Base-by-base conservation (phyloP, 2,329 filamentous ascomycete genomes). In the Thelonectria blattea region DNA sequence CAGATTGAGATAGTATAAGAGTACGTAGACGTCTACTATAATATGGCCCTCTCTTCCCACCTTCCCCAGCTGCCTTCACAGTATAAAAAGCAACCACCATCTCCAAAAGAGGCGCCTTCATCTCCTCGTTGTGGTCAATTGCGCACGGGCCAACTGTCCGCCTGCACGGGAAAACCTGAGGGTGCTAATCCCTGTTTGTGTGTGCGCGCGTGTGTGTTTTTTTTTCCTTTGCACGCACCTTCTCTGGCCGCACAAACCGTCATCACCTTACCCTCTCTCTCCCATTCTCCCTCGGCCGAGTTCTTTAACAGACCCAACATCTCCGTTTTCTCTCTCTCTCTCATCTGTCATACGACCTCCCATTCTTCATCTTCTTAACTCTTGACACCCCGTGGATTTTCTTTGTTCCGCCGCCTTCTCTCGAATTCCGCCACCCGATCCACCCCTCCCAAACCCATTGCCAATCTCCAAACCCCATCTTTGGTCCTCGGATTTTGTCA, bases 11-110 rank as follows among this genome's bases (percentile, higher is more conserved):
- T n/a, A n/a, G n/a, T n/a, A n/a, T n/a, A n/a, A n/a, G n/a, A n/a
- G n/a, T n/a, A n/a, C n/a, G n/a, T n/a, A n/a, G n/a, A n/a, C n/a
- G n/a, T n/a, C n/a, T n/a, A n/a, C n/a, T n/a, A 24, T 24, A 24
- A 24, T 24, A 6, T 4, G 22, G 22, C 22, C 22, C 22, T 24
- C 22, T 24, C 3, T 97, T 97, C 77, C 85, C 97, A 30, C 5
- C 22, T 3, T 3, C 87, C 91, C 2, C 97, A 91, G 86, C 87
- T 97, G 0, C 80, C 91, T 0, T 89, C 90, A 1, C 89, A 94
- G 76, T 96, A 91, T 90, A 20, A 86, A 85, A 66, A 85, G 86
- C n/a, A 54, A 91, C 91, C n/a, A 89, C 91, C 4, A 79, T 86
- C 1, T 80, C 93, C 70, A 83, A 85, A 66, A 85, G 91, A 14